A percentile compares a stretch with the other conserved stretches of the same genome.
phyloP scores from a whole-genome alignment of 805 yeast genomes.

The Zygoascus flipseniorum region DNA sequence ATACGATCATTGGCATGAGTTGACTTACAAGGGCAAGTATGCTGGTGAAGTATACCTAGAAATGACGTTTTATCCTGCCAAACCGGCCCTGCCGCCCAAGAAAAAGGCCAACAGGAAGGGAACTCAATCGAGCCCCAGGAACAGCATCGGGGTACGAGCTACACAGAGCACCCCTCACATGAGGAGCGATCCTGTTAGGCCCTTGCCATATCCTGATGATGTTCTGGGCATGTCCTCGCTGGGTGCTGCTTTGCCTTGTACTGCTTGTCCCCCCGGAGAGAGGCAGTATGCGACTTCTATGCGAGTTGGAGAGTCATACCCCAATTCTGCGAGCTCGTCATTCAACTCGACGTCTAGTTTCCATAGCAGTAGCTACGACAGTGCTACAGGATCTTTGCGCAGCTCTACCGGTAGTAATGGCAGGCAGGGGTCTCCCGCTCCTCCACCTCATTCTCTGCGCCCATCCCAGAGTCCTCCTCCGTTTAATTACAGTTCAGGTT shows the following conservation, averaged over 20 bases:
- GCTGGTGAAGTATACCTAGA: slow-evolving; percentile 89
- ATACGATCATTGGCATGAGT: slow-evolving; percentile 75
- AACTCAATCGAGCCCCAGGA: not conserved
- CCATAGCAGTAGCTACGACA: not conserved
- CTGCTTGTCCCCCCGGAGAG: not conserved
- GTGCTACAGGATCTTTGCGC: not conserved
- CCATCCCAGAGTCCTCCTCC: not conserved
- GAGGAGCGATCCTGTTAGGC: not conserved
- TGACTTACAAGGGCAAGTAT: slow-evolving; percentile 56
- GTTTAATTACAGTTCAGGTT: not conserved
- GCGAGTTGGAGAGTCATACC: not conserved
- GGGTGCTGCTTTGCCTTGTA: not conserved
- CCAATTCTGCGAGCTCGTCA: not conserved
- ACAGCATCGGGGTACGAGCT: not conserved
- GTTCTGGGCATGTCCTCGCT: not conserved
- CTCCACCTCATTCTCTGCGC: not conserved
- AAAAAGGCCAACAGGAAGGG: slow-evolving; percentile 1
- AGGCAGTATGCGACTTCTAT: not conserved
- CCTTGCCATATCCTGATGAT: not conserved
- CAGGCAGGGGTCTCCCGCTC: not conserved
- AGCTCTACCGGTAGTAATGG: not conserved
- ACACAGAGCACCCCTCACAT: not conserved
- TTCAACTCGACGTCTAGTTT: not conserved
- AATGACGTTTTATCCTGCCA: slow-evolving; percentile 77
- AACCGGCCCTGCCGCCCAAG: slow-evolving; percentile 18